Evolutionary conservation across 2,329 filamentous ascomycete genomes (phyloP).

Genomic region (Hypoxylon sp.): DNA sequence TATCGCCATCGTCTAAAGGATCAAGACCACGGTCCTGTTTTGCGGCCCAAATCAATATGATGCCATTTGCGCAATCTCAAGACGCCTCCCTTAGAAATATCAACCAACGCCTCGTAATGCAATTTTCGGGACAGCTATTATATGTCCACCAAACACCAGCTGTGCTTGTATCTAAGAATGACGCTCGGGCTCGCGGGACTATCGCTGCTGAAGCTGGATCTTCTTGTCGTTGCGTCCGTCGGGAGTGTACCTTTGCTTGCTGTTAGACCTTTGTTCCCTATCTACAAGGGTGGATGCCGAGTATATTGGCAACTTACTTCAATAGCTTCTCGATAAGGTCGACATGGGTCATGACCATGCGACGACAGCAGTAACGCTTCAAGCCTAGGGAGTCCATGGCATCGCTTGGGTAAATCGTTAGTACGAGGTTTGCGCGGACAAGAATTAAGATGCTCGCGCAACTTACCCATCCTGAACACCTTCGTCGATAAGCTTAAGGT

Average conservation of each 20-base stretch:
- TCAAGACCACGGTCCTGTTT: no score
- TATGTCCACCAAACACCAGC: slow-evolving; percentile 6
- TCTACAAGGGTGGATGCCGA: neutral
- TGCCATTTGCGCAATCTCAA: slow-evolving; percentile 12
- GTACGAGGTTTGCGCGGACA: slow-evolving; percentile 4
- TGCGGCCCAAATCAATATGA: slow-evolving; percentile 8
- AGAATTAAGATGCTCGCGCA: no score
- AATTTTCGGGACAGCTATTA: slow-evolving; percentile 27
- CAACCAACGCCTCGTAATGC: slow-evolving; percentile 47
- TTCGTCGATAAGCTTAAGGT: slow-evolving; percentile 86
- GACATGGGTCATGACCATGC: slow-evolving; percentile 99
- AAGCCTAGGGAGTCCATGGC: slow-evolving; percentile 95
- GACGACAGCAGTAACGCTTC: slow-evolving; percentile 96
- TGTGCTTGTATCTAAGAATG: slow-evolving; percentile 7
- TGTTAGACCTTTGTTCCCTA: slow-evolving; percentile 25
- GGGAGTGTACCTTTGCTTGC: slow-evolving; percentile 63
- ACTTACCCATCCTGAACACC: slow-evolving; percentile 77
- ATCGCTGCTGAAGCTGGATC: slow-evolving; percentile 51
- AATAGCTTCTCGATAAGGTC: slow-evolving; percentile 98
- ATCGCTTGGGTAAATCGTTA: slow-evolving; percentile 68
- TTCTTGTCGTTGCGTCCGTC: slow-evolving; percentile 72
- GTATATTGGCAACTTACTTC: slow-evolving; percentile 66
- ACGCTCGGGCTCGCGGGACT: slow-evolving; percentile 7
- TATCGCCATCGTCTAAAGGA: slow-evolving; percentile 3
- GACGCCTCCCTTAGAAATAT: slow-evolving; percentile 34